Evolutionary conservation across 495 filamentous ascomycete species (phyloP), one percentile per base, ranked within the genome.

Genomic region (Trichodelitschia bisporula): DNA sequence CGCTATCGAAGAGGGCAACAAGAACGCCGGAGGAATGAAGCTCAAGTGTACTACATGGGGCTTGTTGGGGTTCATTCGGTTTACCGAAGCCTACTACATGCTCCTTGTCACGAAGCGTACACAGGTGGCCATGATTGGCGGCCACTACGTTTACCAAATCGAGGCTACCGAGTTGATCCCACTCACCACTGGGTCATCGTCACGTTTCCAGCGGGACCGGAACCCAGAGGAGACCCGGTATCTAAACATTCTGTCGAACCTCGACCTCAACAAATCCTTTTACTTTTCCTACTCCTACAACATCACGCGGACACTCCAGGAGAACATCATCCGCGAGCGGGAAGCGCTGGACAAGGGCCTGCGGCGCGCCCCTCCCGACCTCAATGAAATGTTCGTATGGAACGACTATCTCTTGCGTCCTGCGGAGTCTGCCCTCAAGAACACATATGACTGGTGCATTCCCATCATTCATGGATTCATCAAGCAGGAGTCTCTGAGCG

Each of bases 271-370:
- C 2, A 60, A 73, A 19, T 89, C 76, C 0, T 95, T 97, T 47
- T 97, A 97, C 54, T 97, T 93, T 54, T 93, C 89, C 49, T 92
- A 95, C 48, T 86, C 82, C 2, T 97, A 97, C 50, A 77, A 95
- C 43, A 77, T 95, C 44, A 97, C 86, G 15, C 68, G 69, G 29
- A 90, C 79, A 0, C 59, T 97, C 33, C 86, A 97, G 46, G 66
- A 84, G 42, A 97, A 95, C 47, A 82, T 95, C 39, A 72, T 70
- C 31, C 64, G 70, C 24, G 79, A 92, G 51, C 62, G 86, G 28
- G 58, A 66, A 20, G 62, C 64, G 12, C 46, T 89, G 28, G 46
- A 61, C 17, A 56, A 69, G 38, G 80, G 72, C n/a, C 47, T 56
- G 10, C 53, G 61, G 1, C 61, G 61, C 28, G 53, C 59, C 2